Percentiles rank a stretch among this genome's conserved stretches.
Evolutionary conservation across 75 land plant genomes (phyloP).

Genomic region (Selaginella tamariscina): DNA sequence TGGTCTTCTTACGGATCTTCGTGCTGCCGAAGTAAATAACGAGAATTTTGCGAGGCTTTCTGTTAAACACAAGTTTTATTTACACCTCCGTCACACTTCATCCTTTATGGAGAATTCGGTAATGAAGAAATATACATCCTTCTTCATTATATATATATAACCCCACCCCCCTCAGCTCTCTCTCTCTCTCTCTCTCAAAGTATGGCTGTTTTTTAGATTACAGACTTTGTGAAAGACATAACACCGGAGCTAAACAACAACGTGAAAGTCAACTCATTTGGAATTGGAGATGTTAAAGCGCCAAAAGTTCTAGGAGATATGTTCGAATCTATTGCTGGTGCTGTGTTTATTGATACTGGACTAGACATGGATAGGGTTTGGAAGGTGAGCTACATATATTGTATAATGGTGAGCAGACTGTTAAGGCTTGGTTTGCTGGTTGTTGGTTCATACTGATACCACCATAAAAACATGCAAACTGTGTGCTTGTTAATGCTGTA

Average conservation of each 20-base stretch:
- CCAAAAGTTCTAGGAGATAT: conserved; percentile 99
- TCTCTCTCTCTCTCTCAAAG: not conserved
- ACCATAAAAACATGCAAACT: too few species aligned
- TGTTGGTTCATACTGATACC: too few species aligned
- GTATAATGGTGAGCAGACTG: too few species aligned
- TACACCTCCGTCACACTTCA: conserved; percentile 94
- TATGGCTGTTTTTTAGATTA: conserved; percentile 43
- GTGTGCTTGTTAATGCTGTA: too few species aligned
- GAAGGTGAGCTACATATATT: conserved; percentile 68
- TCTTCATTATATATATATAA: not conserved
- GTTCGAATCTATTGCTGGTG: conserved; percentile 96
- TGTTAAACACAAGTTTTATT: conserved; percentile 79
- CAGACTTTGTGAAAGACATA: conserved; percentile 93
- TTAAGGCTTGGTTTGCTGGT: too few species aligned
- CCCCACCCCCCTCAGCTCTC: not conserved
- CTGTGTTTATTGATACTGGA: conserved; percentile 78
- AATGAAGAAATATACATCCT: not conserved
- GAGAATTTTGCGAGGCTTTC: conserved; percentile 99
- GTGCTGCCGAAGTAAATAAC: conserved; percentile 99
- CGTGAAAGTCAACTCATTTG: conserved; percentile 96
- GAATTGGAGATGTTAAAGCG: conserved; percentile 96
- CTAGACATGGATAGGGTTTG: conserved; percentile 66
- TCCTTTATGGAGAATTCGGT: conserved; percentile 51
- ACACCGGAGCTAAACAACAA: conserved; percentile 72
- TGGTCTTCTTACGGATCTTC: conserved; percentile 85